phyloP scores from a whole-genome alignment of 148 eudicot species.

The Oxyria digyna region DNA sequence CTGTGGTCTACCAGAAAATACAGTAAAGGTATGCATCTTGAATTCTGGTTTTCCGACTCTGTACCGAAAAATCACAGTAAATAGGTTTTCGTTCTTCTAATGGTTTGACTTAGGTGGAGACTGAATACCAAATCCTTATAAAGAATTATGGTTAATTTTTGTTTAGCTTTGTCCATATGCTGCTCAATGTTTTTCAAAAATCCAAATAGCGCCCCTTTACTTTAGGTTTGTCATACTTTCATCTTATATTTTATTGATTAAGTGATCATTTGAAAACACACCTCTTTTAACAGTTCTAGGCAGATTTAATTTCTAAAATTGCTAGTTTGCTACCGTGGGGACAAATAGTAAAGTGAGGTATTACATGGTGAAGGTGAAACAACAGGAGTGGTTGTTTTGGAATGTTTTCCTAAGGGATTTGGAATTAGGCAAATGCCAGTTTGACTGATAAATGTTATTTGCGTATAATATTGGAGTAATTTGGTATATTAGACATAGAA shows the following conservation, averaged over 20 bases:
- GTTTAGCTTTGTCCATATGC: not conserved
- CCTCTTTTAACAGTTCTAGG: no score
- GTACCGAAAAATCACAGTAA: not conserved
- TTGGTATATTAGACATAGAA: no score
- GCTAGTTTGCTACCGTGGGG: not conserved
- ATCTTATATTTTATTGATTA: not conserved
- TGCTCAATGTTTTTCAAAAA: not conserved
- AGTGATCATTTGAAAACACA: no score
- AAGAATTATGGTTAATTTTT: no score
- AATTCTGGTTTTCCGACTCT: not conserved
- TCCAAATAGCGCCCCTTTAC: not conserved
- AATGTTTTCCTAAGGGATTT: no score
- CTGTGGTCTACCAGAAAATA: slow-evolving; percentile 39
- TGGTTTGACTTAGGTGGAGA: not conserved
- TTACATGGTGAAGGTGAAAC: no score
- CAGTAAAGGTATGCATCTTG: slow-evolving; percentile 32
- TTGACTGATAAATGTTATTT: no score
- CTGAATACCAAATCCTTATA: not conserved
- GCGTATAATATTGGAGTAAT: no score
- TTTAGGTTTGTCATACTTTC: not conserved
- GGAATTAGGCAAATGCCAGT: no score
- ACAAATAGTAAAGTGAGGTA: no score
- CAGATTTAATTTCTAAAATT: not conserved
- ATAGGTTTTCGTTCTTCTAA: not conserved
- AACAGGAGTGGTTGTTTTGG: no score